A percentile compares a stretch with the other conserved stretches of the same genome.
These are phyloP conservation scores for Xanthoconium purpureum DNA, from an alignment of 768 basidiomycete species.

Conservation along the genomic window DNA sequence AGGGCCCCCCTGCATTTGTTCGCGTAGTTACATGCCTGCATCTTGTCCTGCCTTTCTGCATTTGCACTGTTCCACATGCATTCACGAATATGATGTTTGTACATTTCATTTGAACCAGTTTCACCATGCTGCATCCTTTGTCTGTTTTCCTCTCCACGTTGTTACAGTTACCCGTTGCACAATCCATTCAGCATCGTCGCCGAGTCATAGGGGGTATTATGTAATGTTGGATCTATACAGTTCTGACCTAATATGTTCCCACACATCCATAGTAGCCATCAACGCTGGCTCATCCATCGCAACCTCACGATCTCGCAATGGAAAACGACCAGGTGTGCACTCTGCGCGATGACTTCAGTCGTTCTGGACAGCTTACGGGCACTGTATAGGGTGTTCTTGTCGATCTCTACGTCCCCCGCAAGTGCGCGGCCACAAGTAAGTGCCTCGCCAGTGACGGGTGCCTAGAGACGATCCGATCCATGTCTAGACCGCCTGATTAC, in stretches of 20 bases:
- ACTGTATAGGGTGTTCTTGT: slow-evolving; percentile 84
- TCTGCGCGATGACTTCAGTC: background rate
- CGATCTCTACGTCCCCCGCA: slow-evolving; percentile 99
- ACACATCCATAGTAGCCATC: slow-evolving; percentile 19
- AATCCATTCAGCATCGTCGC: background rate
- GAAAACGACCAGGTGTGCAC: slow-evolving; percentile 84
- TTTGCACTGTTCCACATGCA: slow-evolving; percentile 19
- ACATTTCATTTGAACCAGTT: slow-evolving; percentile 13
- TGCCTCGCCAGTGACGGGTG: slow-evolving; percentile 18
- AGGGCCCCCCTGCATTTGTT: slow-evolving; percentile 14
- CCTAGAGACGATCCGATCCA: background rate
- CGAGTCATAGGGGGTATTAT: background rate
- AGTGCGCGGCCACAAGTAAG: slow-evolving; percentile 96
- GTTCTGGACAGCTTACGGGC: slow-evolving; percentile 1
- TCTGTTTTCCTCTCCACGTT: background rate
- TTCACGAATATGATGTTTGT: slow-evolving; percentile 15
- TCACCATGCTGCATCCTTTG: slow-evolving; percentile 3
- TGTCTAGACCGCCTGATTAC: slow-evolving; percentile 90
- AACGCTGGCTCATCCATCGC: background rate
- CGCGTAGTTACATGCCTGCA: slow-evolving; percentile 19
- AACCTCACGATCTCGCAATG: slow-evolving; percentile 47
- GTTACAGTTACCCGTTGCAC: background rate
- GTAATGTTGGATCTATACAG: slow-evolving; percentile 24
- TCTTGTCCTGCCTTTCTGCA: slow-evolving; percentile 20
- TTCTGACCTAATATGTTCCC: slow-evolving; percentile 27